Evolutionary conservation across 768 basidiomycete species (phyloP).

Genomic region (Leccinum arenicola): DNA sequence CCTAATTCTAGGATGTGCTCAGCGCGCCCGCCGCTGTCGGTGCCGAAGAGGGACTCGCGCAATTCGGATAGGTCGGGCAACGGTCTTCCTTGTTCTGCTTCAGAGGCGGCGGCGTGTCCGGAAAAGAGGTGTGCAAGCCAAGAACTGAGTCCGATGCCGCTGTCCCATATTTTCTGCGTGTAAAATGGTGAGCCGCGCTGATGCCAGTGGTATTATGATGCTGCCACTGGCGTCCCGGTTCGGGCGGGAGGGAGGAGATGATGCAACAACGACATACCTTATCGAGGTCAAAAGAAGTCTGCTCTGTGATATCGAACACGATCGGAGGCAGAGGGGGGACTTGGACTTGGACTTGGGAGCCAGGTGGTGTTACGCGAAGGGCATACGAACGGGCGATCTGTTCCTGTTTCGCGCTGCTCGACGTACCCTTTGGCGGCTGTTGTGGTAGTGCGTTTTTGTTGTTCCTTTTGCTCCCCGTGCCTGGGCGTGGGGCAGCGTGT

Average conservation of each 20-base stretch:
- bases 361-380: background rate
- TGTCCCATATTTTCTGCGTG: slow-evolving; percentile 92
- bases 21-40: slow-evolving; percentile 10
- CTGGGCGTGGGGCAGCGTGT: background rate
- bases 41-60: slow-evolving; percentile 39
- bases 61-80: slow-evolving; percentile 26
- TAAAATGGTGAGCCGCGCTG: background rate
- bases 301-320: slow-evolving; percentile 60
- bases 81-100: background rate
- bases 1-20: slow-evolving; percentile 70
- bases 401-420: slow-evolving; percentile 56
- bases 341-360: background rate
- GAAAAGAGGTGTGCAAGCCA: slow-evolving; percentile 56
- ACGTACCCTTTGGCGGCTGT: slow-evolving; percentile 13
- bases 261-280: slow-evolving; percentile 57
- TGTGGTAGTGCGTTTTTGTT: background rate
- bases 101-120: background rate
- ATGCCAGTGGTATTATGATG: background rate
- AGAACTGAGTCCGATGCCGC: slow-evolving; percentile 80
- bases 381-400: slow-evolving; percentile 43
- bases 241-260: background rate
- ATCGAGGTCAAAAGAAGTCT: slow-evolving; percentile 89
- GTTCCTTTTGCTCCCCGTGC: background rate
- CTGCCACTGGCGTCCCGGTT: background rate
- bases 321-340: slow-evolving; percentile 2